These are phyloP conservation scores for Pycnococcus provasolii DNA, from an alignment of 139 green algal species.

Conservation along the genomic window DNA sequence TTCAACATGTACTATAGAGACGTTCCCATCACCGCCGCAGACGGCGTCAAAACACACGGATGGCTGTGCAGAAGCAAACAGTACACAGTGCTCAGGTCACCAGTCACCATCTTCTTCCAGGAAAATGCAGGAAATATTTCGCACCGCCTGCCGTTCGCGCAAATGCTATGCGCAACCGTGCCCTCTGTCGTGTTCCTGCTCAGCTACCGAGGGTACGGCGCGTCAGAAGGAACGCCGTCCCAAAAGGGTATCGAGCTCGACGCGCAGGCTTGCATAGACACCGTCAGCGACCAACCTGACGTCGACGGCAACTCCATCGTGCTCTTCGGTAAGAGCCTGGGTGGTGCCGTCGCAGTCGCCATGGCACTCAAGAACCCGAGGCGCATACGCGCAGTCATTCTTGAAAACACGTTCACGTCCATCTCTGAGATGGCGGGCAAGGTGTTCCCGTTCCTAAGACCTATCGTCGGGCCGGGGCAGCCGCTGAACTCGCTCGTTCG, in stretches of 20 bases:
- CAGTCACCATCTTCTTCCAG: constrained; percentile 26
- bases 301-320: constrained; percentile 30
- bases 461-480: constrained; percentile 29
- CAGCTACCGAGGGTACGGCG: constrained; percentile 36
- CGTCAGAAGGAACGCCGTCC: constrained; percentile 27
- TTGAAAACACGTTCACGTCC: constrained; percentile 46
- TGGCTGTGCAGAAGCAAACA: too few relatives aligned
- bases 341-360: constrained; percentile 32
- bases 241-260: constrained; percentile 29
- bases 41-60: too few relatives aligned
- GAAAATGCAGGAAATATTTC: constrained; percentile 44
- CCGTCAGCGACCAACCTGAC: constrained; percentile 23
- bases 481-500: constrained; percentile 73
- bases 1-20: too few relatives aligned
- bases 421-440: constrained; percentile 37
- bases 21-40: too few relatives aligned
- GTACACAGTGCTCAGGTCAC: too few relatives aligned
- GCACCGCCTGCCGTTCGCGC: constrained; percentile 30
- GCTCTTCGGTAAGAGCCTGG: constrained; percentile 34
- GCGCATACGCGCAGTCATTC: constrained; percentile 24
- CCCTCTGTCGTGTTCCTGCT: constrained; percentile 40
- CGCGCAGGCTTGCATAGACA: constrained; percentile 31
- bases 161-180: constrained; percentile 23
- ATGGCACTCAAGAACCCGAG: constrained; percentile 20
- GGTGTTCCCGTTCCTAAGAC: constrained; percentile 32